Percentiles rank a stretch among this genome's conserved stretches.
Evolutionary conservation across 345 rosid genomes (phyloP).

Genomic region (Turnera subulata): DNA sequence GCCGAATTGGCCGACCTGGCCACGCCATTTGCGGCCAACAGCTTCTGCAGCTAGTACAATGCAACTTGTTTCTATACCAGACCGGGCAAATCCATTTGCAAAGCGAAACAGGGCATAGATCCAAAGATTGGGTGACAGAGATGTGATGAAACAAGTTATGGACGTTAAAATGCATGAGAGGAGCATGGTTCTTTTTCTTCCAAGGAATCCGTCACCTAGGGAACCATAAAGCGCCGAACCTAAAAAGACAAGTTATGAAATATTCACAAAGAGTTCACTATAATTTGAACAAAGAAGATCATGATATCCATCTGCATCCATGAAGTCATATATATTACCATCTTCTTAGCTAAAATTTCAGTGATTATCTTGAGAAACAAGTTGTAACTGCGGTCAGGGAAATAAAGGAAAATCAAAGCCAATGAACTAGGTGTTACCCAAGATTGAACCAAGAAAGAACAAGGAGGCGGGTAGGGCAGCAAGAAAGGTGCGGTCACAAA

Average conservation of each 20-base stretch:
- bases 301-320: no score
- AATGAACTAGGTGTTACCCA: no score
- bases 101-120: conserved; percentile 36
- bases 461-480: conserved; percentile 55
- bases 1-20: conserved; percentile 36
- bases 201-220: conserved; percentile 50
- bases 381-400: no score
- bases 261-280: no score
- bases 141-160: conserved; percentile 31
- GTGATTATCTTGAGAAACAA: no score
- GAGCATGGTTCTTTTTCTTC: conserved; percentile 52
- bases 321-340: no score
- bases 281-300: no score
- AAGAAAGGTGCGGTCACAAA: conserved; percentile 40
- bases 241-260: no score
- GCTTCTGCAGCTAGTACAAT: conserved; percentile 46
- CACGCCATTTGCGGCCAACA: conserved; percentile 48
- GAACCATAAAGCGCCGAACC: conserved; percentile 45
- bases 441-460: conserved; percentile 49
- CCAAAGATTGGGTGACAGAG: conserved; percentile 45
- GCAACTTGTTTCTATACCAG: conserved; percentile 42
- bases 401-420: no score
- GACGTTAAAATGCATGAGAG: conserved; percentile 41
- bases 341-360: no score
- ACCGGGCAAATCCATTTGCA: conserved; percentile 43